Conservation (phyloP, 805 yeast species). For the Teunomyces stri region DNA sequence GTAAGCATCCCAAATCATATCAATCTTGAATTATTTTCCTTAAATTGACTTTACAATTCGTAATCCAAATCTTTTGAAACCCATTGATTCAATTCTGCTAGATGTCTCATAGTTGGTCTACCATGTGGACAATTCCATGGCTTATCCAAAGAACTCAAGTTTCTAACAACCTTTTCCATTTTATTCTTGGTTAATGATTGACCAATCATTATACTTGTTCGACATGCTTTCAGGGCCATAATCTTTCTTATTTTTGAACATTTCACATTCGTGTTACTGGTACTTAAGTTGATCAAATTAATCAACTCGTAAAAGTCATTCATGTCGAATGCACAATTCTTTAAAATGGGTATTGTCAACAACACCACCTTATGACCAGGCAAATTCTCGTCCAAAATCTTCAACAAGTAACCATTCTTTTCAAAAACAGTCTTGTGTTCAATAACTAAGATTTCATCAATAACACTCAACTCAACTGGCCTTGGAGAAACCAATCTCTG, state of each 20-base stretch:
- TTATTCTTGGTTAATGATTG: slow-evolving; percentile 52
- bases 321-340: slow-evolving; percentile 61
- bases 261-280: slow-evolving; percentile 32
- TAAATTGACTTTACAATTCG: slow-evolving; percentile 1
- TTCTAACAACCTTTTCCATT: slow-evolving; percentile 68
- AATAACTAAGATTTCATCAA: slow-evolving; percentile 73
- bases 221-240: slow-evolving; percentile 94
- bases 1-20: no score
- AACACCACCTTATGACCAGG: slow-evolving; percentile 61
- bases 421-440: slow-evolving; percentile 58
- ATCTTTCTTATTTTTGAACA: slow-evolving; percentile 79
- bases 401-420: slow-evolving; percentile 71
- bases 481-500: slow-evolving; percentile 64
- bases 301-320: slow-evolving; percentile 77
- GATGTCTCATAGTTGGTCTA: slow-evolving; percentile 92
- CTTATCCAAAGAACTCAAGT: slow-evolving; percentile 70
- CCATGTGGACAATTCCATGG: slow-evolving; percentile 99
- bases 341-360: slow-evolving; percentile 69
- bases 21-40: no score
- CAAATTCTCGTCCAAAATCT: slow-evolving; percentile 44
- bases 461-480: slow-evolving; percentile 66
- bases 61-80: slow-evolving; percentile 8
- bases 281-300: slow-evolving; percentile 55
- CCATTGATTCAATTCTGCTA: slow-evolving; percentile 52
- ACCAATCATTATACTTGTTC: slow-evolving; percentile 94